phyloP scores from a whole-genome alignment of 2,329 filamentous ascomycete genomes.

The Xylaria arbuscula region DNA sequence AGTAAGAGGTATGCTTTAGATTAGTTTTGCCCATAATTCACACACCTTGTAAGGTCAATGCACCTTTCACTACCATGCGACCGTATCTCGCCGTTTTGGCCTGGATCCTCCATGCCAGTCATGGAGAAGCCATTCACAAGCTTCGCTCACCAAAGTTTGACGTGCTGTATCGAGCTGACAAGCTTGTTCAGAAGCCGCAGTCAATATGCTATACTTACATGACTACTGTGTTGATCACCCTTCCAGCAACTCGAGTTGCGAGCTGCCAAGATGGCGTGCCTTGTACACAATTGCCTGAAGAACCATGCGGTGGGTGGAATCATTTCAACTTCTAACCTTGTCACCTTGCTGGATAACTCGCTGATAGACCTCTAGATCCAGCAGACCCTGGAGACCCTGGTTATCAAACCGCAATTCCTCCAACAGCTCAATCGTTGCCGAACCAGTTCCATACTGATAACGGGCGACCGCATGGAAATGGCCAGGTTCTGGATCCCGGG shows the following conservation, averaged over 20 bases:
- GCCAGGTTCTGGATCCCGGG: background rate
- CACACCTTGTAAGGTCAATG: conserved; percentile 1
- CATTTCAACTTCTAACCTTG: background rate
- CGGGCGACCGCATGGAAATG: background rate
- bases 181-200: conserved; percentile 6
- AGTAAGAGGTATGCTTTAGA: background rate
- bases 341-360: background rate
- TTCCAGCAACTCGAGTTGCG: conserved; percentile 9
- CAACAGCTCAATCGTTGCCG: background rate
- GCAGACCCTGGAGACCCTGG: background rate
- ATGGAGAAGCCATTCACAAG: conserved; percentile 6
- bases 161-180: conserved; percentile 3
- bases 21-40: background rate
- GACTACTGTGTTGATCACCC: conserved; percentile 37
- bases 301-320: conserved; percentile 1
- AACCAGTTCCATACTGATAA: background rate
- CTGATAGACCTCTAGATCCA: background rate
- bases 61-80: conserved; percentile 23
- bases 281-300: background rate
- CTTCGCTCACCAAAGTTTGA: conserved; percentile 13
- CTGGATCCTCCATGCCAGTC: conserved; percentile 21
- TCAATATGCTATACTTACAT: conserved; percentile 40
- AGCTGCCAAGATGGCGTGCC: conserved; percentile 4
- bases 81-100: conserved; percentile 26
- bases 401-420: background rate